Percentiles rank a stretch among this genome's conserved stretches.
phyloP scores from a whole-genome alignment of 768 basidiomycete species.

The Pulveroboletus sp. region DNA sequence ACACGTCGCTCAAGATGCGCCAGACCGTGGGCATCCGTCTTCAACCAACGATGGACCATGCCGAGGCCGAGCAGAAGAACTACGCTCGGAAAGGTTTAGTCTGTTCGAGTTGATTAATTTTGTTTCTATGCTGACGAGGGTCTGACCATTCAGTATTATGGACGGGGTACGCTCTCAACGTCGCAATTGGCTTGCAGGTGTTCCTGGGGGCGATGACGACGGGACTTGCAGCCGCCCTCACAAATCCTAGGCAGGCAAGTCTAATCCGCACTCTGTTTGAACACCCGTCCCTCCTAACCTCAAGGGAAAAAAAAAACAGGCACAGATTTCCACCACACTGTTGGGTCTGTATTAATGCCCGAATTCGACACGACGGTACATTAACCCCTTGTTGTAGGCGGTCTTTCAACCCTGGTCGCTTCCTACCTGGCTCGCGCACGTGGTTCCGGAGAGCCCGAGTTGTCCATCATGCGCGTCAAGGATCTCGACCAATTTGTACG shows the following conservation, averaged over 20 bases:
- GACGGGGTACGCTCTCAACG: constrained; percentile 34
- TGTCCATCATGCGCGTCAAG: constrained; percentile 49
- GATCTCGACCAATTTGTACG: constrained; percentile 67
- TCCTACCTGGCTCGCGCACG: constrained; percentile 69
- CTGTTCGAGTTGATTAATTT: too few species aligned
- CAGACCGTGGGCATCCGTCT: too few species aligned
- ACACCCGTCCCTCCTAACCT: background rate
- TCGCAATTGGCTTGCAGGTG: constrained; percentile 61
- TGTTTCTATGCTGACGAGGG: too few species aligned
- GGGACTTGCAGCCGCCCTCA: constrained; percentile 49
- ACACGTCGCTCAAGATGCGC: too few species aligned
- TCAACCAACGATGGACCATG: too few species aligned
- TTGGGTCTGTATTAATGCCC: constrained; percentile 32
- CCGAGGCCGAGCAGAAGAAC: too few species aligned
- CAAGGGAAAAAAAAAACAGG: background rate
- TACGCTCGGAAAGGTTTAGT: too few species aligned
- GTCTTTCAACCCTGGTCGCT: constrained; percentile 60
- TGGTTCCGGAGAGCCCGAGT: constrained; percentile 67
- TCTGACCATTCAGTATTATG: constrained; percentile 23
- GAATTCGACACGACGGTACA: background rate
- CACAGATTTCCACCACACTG: constrained; percentile 37
- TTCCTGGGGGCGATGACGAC: constrained; percentile 65
- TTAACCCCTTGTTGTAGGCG: constrained; percentile 38
- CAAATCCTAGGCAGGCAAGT: constrained; percentile 40
- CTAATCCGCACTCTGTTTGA: background rate